Evolutionary conservation across 352 stramenopile genomes (phyloP).

Genomic region (Phytopythium boreale): DNA sequence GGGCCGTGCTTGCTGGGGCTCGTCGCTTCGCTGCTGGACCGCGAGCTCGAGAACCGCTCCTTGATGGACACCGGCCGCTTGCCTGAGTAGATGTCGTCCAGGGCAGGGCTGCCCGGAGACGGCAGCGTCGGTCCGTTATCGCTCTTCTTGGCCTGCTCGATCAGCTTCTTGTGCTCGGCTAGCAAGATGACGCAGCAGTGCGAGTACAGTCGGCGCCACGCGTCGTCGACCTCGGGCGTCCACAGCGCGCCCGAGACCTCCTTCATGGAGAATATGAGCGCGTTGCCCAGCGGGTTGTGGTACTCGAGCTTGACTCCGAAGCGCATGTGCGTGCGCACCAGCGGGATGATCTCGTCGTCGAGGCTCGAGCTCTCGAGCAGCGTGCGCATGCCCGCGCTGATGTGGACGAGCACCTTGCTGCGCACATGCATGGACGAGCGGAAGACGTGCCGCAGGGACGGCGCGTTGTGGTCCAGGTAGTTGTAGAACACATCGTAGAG

Average conservation of each 20-base stretch:
- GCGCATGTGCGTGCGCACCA: conserved; percentile 74
- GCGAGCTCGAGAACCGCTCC: conserved; percentile 8
- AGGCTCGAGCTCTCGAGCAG: conserved; percentile 49
- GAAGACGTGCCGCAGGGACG: conserved; percentile 43
- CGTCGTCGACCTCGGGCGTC: conserved; percentile 35
- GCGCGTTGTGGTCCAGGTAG: conserved; percentile 42
- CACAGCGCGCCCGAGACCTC: conserved; percentile 34
- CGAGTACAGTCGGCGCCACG: conserved; percentile 37
- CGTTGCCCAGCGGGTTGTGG: conserved; percentile 88
- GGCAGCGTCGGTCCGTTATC: conserved; percentile 11
- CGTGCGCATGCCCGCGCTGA: conserved; percentile 55
- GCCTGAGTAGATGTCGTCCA: conserved; percentile 12
- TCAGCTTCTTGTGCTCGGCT: conserved; percentile 15
- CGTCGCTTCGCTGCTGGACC: not conserved
- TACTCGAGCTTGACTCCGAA: conserved; percentile 83
- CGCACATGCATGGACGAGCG: conserved; percentile 48
- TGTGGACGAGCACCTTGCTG: conserved; percentile 89
- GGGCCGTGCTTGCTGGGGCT: not conserved
- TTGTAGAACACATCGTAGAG: conserved; percentile 51
- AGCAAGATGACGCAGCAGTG: conserved; percentile 40
- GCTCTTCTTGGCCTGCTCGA: not conserved
- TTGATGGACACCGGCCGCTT: conserved; percentile 13
- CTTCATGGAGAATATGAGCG: conserved; percentile 79
- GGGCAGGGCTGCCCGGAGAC: conserved; percentile 1
- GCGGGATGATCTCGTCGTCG: conserved; percentile 56